Base-by-base conservation (phyloP, 805 yeast genomes). In the Saturnispora saitoi region DNA sequence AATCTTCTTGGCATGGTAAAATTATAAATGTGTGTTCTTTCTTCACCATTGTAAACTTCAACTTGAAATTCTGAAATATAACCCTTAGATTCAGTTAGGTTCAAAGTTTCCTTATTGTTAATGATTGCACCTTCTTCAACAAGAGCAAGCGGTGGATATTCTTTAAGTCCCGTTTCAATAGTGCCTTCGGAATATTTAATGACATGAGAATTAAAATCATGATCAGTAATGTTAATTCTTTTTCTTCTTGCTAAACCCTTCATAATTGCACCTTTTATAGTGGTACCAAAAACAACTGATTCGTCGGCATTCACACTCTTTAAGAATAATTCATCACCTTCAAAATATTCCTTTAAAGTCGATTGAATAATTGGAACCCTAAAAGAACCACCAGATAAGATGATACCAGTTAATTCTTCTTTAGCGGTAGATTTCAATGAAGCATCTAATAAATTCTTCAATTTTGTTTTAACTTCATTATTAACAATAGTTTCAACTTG, bases 301-400 rank as follows among this genome's bases (percentile, higher is more conserved):
- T 93, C 99, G 66, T 93, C 99, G 0, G 99, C 93, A 65, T 93
- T 93, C 41, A 93, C 95, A 45, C 83, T 86, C 64, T 83, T 88
- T 3, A 54, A 43, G 36, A 90, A 71, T 44, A 70, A 61, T 6
- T 55, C 58, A 2, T 78, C 82, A 17, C 77, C 78, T 1, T 83
- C 87, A 38, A 82, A 67, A 40, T 80, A 69, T 2, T 75, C 61
- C 2, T 62, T 52, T 50, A 87, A 68, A 47, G 74, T 76, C 49
- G 77, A 73, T 65, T 88, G 93, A 42, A 93, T 84, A 58, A 85
- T 75, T 14, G 99, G 99, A 29, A 88, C 86, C 63, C 99, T 79
- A 5, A 91, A 80, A 0, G 95, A 79, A 1, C 99, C 99, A 54
- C 99, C 99, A 39, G 86, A 77, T 48, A 90, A 72, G 48, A 93